These are phyloP conservation scores for Mesembryanthemum crystallinum DNA, from an alignment of 148 eudicot genomes.

Conservation along the genomic window DNA sequence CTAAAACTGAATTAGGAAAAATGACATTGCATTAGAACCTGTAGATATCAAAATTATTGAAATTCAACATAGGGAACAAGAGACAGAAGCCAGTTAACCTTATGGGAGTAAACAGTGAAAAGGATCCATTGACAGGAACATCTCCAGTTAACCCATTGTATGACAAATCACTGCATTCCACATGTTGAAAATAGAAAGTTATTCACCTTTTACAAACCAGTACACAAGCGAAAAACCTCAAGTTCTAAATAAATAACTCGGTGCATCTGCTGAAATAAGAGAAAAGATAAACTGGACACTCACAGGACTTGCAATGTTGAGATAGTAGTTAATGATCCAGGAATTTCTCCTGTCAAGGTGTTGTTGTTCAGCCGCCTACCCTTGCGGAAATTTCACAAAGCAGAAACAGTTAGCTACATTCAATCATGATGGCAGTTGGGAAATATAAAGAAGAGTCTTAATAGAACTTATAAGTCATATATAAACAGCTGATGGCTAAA, in stretches of 20 bases:
- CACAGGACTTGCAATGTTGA: constrained; percentile 63
- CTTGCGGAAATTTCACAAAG: constrained; percentile 34
- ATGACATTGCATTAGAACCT: constrained; percentile 15
- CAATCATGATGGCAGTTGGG: not conserved
- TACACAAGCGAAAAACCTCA: too few relatives aligned
- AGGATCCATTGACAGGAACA: constrained; percentile 80
- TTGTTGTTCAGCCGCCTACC: constrained; percentile 81
- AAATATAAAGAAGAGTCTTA: not conserved
- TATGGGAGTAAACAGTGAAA: constrained; percentile 63
- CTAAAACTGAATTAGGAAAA: constrained; percentile 48
- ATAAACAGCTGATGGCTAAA: not conserved
- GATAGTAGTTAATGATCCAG: constrained; percentile 52
- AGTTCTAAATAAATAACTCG: not conserved
- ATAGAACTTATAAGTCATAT: not conserved
- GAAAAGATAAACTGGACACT: constrained; percentile 27
- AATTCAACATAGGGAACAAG: not conserved
- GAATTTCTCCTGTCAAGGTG: constrained; percentile 58
- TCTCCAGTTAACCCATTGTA: constrained; percentile 51
- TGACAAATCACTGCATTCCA: constrained; percentile 70
- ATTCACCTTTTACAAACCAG: too few relatives aligned
- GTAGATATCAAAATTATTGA: not conserved
- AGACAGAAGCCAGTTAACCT: constrained; percentile 46
- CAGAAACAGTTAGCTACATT: constrained; percentile 18
- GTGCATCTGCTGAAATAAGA: not conserved
- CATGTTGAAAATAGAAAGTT: constrained; percentile 13